A percentile compares a stretch with the other conserved stretches of the same genome.
phyloP scores from a whole-genome alignment of 768 basidiomycete species.

The Kwoniella mangroviensis region DNA sequence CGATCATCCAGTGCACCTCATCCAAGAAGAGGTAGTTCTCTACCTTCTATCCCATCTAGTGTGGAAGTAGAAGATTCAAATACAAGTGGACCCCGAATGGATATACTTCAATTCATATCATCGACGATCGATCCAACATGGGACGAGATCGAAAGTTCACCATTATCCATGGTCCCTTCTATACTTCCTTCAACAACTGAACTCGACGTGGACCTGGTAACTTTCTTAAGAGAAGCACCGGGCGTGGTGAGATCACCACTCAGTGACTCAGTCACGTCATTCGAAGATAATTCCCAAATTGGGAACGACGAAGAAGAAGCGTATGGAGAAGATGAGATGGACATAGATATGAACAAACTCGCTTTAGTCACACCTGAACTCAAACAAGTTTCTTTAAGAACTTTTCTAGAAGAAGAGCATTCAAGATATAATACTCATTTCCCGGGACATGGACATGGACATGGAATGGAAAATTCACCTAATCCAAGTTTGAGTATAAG shows the following conservation, averaged over 20 bases:
- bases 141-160: conserved; percentile 17
- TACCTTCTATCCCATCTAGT: conserved; percentile 8
- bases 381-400: conserved; percentile 3
- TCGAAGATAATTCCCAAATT: background rate
- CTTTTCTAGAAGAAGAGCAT: conserved; percentile 13
- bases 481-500: background rate
- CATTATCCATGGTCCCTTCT: conserved; percentile 7
- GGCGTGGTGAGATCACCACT: conserved; percentile 9
- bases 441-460: no score
- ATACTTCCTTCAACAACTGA: conserved; percentile 5
- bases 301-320: background rate
- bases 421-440: background rate
- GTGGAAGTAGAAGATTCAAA: background rate
- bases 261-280: background rate
- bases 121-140: conserved; percentile 9
- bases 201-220: conserved; percentile 6
- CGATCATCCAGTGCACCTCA: background rate
- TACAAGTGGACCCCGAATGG: background rate
- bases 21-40: conserved; percentile 6
- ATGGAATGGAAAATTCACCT: background rate
- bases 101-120: conserved; percentile 18
- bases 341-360: background rate
- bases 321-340: background rate
- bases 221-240: conserved; percentile 19
- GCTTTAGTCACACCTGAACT: conserved; percentile 15